A percentile compares a stretch with the other conserved stretches of the same genome.
Conservation (phyloP, 192 early-diverging fungal genomes). For the Helicostylum pulchrum region DNA sequence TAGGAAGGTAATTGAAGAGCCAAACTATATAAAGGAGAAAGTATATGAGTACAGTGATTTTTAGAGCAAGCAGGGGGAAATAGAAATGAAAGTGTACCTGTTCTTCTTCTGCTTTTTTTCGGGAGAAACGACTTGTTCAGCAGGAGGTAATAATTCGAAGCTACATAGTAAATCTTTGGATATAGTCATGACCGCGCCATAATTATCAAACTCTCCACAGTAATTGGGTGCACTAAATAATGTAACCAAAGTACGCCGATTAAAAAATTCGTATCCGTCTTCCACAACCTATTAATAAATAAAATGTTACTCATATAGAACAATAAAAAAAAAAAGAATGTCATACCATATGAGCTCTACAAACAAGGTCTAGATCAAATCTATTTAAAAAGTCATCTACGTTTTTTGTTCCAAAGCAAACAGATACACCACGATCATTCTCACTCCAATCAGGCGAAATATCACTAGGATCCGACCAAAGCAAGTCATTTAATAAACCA, state of each 20-base stretch:
- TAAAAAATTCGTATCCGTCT: conserved; percentile 99
- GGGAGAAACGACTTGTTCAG: conserved; percentile 10
- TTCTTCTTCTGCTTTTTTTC: conserved; percentile 2
- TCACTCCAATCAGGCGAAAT: conserved; percentile 77
- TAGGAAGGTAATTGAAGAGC: not conserved
- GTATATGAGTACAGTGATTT: not conserved
- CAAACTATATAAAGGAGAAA: not conserved
- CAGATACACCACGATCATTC: conserved; percentile 92
- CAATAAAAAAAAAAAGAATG: not conserved
- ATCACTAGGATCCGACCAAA: conserved; percentile 93
- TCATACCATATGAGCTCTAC: conserved; percentile 90
- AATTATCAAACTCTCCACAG: conserved; percentile 54
- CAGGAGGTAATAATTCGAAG: conserved; percentile 59
- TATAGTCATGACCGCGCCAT: conserved; percentile 55
- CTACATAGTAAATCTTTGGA: conserved; percentile 78
- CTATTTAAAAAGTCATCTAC: conserved; percentile 79
- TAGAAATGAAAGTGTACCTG: not conserved
- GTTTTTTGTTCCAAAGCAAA: conserved; percentile 84
- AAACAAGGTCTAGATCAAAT: conserved; percentile 92
- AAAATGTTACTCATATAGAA: not conserved
- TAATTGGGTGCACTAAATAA: conserved; percentile 74
- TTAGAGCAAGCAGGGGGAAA: not conserved
- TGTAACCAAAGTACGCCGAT: conserved; percentile 81
- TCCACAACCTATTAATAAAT: conserved; percentile 59
- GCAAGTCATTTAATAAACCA: conserved; percentile 83